phyloP scores from a whole-genome alignment of 2,329 filamentous ascomycete species.

The Curvularia sp. region DNA sequence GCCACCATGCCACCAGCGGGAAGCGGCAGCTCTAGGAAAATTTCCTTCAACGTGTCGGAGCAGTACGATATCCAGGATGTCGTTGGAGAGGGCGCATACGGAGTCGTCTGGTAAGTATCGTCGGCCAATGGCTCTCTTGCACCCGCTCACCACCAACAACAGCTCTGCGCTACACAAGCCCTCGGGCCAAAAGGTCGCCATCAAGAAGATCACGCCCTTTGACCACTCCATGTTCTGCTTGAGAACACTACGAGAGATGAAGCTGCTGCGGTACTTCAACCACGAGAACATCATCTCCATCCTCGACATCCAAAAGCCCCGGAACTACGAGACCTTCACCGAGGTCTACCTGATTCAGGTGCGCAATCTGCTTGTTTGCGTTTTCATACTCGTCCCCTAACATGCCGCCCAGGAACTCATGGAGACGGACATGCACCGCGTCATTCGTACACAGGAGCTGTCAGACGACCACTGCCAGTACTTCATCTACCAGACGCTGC shows the following conservation, averaged over 20 bases:
- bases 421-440: slow-evolving; percentile 99
- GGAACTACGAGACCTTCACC: slow-evolving; percentile 93
- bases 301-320: slow-evolving; percentile 96
- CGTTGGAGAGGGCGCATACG: slow-evolving; percentile 96
- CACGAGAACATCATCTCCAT: slow-evolving; percentile 99
- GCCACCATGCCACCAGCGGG: slow-evolving; percentile 48
- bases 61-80: slow-evolving; percentile 99
- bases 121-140: slow-evolving; percentile 8
- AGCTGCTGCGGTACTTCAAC: slow-evolving; percentile 97
- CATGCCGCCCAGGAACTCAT: slow-evolving; percentile 78
- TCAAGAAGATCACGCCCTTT: slow-evolving; percentile 99
- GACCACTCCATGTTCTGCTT: slow-evolving; percentile 99
- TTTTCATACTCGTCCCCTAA: slow-evolving; percentile 17
- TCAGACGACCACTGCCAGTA: slow-evolving; percentile 99
- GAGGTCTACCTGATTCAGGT: slow-evolving; percentile 99
- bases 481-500: slow-evolving; percentile 99
- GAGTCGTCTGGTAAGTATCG: slow-evolving; percentile 86
- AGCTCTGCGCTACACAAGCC: slow-evolving; percentile 98
- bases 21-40: slow-evolving; percentile 75
- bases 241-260: slow-evolving; percentile 97
- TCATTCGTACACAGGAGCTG: slow-evolving; percentile 97
- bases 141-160: slow-evolving; percentile 29
- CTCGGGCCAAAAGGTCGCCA: slow-evolving; percentile 96
- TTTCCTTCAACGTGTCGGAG: slow-evolving; percentile 99
- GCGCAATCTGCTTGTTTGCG: background rate